Base-by-base conservation (phyloP, 2,329 filamentous ascomycete genomes). In the Aplosporella prunicola region DNA sequence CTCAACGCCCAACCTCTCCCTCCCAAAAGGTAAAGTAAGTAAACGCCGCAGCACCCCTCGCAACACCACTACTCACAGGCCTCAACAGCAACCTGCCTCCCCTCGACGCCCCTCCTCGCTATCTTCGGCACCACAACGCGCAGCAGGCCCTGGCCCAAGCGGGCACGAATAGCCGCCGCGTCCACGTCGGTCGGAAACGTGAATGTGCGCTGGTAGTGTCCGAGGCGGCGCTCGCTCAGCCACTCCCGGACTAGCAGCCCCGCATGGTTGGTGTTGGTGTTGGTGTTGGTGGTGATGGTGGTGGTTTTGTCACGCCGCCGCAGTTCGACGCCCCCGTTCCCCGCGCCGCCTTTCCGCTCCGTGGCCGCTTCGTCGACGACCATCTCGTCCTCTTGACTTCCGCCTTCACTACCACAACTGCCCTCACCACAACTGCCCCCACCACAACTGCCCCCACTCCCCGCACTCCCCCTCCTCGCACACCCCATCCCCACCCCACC, bases 361-460 rank as follows among this genome's bases (percentile, higher is more conserved):
- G 45, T 7, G 40, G 42, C 34, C 53, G 50, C 25, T 51, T 40
- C 30, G 47, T 49, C 3, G 53, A 10, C 3, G 52, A 46, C 5
- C 41, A 46, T 2, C 50, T 51, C 25, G 52, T 49, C 25, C 39
- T 27, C 18, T 39, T 43, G n/a, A 42, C 40, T 5, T 40, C 43
- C 5, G 41, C 24, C 22, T 22, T 40, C 9, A 35, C 28, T 9
- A 24, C 26, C 34, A 24, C 35, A 18, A 28, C 25, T 15, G 5
- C 17, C 23, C 8, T 39, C 28, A 8, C 25, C 13, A 9, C 22
- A 24, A 17, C 16, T 14, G 22, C n/a, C 22, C 22, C 22, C 22
- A 24, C 26, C 34, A 24, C 35, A 18, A 28, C 25, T 15, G 5
- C 17, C 23, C 8, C 32, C 28, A 8, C 25, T 14, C 22, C 22